Evolutionary conservation across 192 early-diverging fungal species (phyloP), one percentile per base, ranked within the genome.

Genomic region (Powellomyces hirtus): DNA sequence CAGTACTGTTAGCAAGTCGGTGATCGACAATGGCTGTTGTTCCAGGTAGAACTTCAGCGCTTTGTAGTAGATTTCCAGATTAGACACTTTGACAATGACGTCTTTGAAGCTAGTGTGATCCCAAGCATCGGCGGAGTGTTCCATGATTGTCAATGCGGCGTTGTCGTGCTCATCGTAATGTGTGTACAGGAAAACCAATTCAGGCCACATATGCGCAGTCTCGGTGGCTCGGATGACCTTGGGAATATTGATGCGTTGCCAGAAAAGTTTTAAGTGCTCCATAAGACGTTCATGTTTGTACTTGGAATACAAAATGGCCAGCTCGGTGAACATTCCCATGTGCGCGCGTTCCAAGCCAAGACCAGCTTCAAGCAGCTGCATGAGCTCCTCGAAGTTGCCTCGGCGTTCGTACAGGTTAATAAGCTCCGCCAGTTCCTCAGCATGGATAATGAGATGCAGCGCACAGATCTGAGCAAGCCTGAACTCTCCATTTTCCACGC

Each of bases 311-410:
- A 97, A 79, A 58, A 99, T 92, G 5, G 95, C 95, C 42, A 99
- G 81, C 81, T 99, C 97, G 0, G 97, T 99, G 72, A 99, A 99
- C 97, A 99, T 99, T 57, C 97, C 97, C 97, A 99, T 99, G 72
- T 99, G 97, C 8, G 97, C 97, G 59, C 97, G 88, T 80, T 99
- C 97, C 62, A 99, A 76, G 16, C 94, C 94, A 18, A 98, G 76
- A 60, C 96, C 95, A 42, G 92, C 88, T 85, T 99, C 96, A 34
- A 99, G 79, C 55, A 99, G 75, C 26, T 81, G 71, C 66, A 97
- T 93, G 38, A 97, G 78, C 85, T 98, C 94, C 45, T 94, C 90
- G 69, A 97, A 91, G 78, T 91, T 85, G 36, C 97, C 97, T 52
- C 86, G 85, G 36, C 79, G 56, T 76, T 98, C 96, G 77, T 99